Evolutionary conservation across 805 yeast species (phyloP), one percentile per base, ranked within the genome.

Genomic region (Myxozyma mucilagina): DNA sequence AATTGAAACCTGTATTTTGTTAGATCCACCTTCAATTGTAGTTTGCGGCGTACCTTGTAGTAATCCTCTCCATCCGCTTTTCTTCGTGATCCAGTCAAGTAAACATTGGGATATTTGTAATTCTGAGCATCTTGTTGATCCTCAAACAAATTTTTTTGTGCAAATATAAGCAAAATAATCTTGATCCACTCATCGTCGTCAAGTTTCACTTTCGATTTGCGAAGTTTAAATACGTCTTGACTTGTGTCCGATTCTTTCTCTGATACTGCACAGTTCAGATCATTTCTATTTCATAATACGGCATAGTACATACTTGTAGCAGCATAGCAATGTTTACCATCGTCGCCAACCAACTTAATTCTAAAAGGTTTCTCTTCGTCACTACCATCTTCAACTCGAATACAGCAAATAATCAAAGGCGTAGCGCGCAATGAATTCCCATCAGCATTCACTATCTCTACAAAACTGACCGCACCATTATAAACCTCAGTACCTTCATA

Each of bases 321-420:
- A 50, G 53, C 31, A 45, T 57, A 57, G 13, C 57, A 56, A 31
- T 48, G 54, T 20, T 34, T 24, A 18, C 61, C 61, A n/a, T 57
- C 61, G 11, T 56, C 54, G 18, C 53, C 61, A 8, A 39, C 49
- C 29, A 57, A 34, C 29, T 47, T 20, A n/a, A 57, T 3, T 14
- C 31, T 41, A 31, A 52, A 57, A 24, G n/a, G n/a, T n/a, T n/a
- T n/a, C n/a, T 32, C 32, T 13, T 36, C 38, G 14, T 35, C 36
- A 10, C 42, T 16, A 9, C 49, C 31, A 11, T 38, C 47, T 13
- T 35, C 35, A 32, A 34, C 16, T 29, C 43, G 10, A 18, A 24
- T 35, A n/a, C 44, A 54, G 31, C 63, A 59, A 36, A 59, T 59
- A 9, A 59, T 29, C 18, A 59, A 55, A 20, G 63, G 63, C 7